Conservation (phyloP, 306 rosid genomes). For the Medicago truncatula region MtrunA17r5.0-ANR NC_053043.1:46524501-46525000, state of each 20-base stretch:
- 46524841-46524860: background rate
- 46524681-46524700: background rate
- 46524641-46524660: background rate
- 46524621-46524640: conserved; percentile 22
- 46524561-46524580: conserved; percentile 17
- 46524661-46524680: background rate
- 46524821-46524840: background rate
- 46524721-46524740: background rate
- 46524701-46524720: background rate
- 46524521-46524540: conserved; percentile 25
- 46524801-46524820: background rate
- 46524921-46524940: background rate
- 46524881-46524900: conserved; percentile 1
- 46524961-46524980: background rate
- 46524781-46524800: background rate
- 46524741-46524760: background rate
- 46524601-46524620: background rate
- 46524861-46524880: conserved; percentile 21
- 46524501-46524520: conserved; percentile 73
- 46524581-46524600: conserved; percentile 11
- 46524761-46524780: conserved; percentile 12
- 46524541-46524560: conserved; percentile 8
- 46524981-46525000: background rate
- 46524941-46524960: conserved; percentile 2
- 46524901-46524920: background rate